Percentiles rank a stretch among this genome's conserved stretches.
These are phyloP conservation scores for Boletus rex-veris DNA, from an alignment of 768 basidiomycete genomes.

Conservation along the genomic window DNA sequence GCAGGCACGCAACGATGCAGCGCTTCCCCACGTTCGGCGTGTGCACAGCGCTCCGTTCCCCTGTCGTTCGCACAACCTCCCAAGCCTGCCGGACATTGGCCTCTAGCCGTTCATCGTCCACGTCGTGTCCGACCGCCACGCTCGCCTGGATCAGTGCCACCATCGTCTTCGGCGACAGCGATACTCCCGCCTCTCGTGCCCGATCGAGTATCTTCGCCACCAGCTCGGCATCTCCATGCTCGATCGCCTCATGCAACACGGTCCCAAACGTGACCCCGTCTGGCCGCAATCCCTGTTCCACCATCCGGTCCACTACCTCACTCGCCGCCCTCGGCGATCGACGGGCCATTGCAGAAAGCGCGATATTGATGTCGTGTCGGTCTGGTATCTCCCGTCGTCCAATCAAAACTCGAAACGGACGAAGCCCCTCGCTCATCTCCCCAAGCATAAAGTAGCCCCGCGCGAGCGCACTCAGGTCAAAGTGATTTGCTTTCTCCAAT, in stretches of 20 bases:
- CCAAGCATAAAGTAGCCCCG: conserved; percentile 60
- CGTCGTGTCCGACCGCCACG: conserved; percentile 27
- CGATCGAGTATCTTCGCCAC: conserved; percentile 41
- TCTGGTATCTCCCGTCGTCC: conserved; percentile 54
- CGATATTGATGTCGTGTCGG: conserved; percentile 61
- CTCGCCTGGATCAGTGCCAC: conserved; percentile 45
- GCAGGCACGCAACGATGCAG: conserved; percentile 50
- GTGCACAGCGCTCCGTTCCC: conserved; percentile 34
- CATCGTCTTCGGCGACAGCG: conserved; percentile 48
- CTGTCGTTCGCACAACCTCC: conserved; percentile 39
- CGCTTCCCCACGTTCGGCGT: conserved; percentile 49
- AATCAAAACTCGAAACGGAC: conserved; percentile 44
- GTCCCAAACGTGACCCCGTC: conserved; percentile 58
- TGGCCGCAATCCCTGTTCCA: conserved; percentile 43
- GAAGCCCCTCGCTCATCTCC: conserved; percentile 43
- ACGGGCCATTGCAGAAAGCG: conserved; percentile 51
- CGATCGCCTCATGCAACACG: conserved; percentile 55
- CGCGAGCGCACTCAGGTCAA: conserved; percentile 55
- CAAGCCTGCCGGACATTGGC: conserved; percentile 41
- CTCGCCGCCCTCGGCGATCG: conserved; percentile 45
- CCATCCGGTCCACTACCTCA: conserved; percentile 50
- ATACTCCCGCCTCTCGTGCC: conserved; percentile 36
- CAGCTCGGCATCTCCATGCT: conserved; percentile 42
- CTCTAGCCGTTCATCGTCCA: conserved; percentile 25
- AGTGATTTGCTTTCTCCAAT: conserved; percentile 44